phyloP scores from a whole-genome alignment of 1,284 basidiomycete species.

The Schizophyllum amplum region DNA sequence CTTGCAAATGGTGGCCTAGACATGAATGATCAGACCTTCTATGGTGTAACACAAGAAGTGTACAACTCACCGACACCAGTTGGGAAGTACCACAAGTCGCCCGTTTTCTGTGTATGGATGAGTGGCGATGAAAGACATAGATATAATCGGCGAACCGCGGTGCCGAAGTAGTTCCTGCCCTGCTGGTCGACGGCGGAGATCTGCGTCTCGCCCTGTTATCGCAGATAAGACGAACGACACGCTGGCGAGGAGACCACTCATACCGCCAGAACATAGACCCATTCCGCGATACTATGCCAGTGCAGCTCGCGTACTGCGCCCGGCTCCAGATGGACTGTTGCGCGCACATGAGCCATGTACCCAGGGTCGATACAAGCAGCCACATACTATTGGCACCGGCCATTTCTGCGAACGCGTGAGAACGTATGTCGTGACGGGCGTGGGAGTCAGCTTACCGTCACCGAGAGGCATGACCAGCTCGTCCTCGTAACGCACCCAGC shows the following conservation, averaged over 20 bases:
- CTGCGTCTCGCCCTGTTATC: conserved; percentile 22
- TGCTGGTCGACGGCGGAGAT: conserved; percentile 52
- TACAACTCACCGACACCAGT: conserved; percentile 39
- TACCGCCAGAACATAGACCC: not conserved
- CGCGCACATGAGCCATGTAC: not conserved
- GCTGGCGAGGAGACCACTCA: not conserved
- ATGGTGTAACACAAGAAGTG: no score
- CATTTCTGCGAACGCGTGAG: conserved; percentile 22
- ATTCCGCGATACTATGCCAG: conserved; percentile 48
- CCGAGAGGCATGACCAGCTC: conserved; percentile 5
- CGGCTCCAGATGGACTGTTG: conserved; percentile 41
- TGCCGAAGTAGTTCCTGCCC: conserved; percentile 55
- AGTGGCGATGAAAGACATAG: not conserved
- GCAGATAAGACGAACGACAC: no score
- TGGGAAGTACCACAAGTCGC: conserved; percentile 53
- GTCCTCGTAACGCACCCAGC: conserved; percentile 52
- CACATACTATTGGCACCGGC: conserved; percentile 32
- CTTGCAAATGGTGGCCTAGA: conserved; percentile 51
- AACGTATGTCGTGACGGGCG: conserved; percentile 14
- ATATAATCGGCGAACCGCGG: conserved; percentile 25
- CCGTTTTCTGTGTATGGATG: conserved; percentile 15
- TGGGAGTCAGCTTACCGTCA: not conserved
- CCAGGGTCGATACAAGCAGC: conserved; percentile 10
- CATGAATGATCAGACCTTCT: no score
- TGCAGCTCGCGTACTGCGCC: conserved; percentile 54